Evolutionary conservation across 164 flowering plant genomes (phyloP), one percentile per base, ranked within the genome.

Genomic region (Vitis rotundifolia): DNA sequence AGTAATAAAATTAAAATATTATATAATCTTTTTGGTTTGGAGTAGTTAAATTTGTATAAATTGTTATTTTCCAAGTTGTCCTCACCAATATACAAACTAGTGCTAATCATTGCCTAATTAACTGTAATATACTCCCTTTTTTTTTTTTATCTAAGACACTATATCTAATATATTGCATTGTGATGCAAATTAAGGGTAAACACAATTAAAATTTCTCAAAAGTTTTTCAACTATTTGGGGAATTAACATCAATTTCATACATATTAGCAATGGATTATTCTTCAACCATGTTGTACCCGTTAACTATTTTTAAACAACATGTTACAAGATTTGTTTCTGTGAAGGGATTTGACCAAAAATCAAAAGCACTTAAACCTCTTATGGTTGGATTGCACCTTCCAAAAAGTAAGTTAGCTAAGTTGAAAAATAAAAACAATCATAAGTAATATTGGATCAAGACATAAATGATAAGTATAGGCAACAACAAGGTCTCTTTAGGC

Each of bases 321-420:
- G 44, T 73, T 83, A 81, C 92, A 94, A 97, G 98, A 57, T 94
- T 79, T 81, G 95, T 94, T 37, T 94, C 98, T 71, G 97, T 90
- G 8, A 85, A 98, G 68, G 99, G 97, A 65, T 94, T 92, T 64
- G 97, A 94, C 64, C 92, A 71, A 67, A 82, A 78, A 80, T 74
- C 75, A 11, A 76, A 96, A 52, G 90, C 92, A 61, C 99, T 98
- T 0, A 79, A 89, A 9, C 97, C 95, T 59, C 85, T 94, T 1
- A 66, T 65, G 57, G 86, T 85, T 49, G 87, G 97, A 67, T 71
- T 92, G 71, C 98, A 94, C 72, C 78, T 79, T 55, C 80, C 90
- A 59, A 90, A 89, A 74, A 91, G 97, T 70, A 89, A 72, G 81
- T 49, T 82, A 68, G 76, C 71, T 19, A 84, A 78, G 71, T 57